Base-by-base conservation (phyloP, 2,329 filamentous ascomycete species). In the Periconia macrospinosa region DNA sequence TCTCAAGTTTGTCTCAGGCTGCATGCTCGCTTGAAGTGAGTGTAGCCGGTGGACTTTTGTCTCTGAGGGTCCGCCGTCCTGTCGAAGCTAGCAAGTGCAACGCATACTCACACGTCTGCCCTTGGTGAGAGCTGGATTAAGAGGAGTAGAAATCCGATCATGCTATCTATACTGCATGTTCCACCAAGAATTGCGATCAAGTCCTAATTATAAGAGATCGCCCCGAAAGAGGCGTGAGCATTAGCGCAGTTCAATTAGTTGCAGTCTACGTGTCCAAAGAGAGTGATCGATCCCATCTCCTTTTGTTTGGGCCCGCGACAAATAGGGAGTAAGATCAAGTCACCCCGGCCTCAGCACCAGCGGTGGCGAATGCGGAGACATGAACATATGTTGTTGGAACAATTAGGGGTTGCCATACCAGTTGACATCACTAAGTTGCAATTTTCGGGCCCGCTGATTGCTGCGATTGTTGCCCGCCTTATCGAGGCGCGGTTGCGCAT, bases 351-450 rank as follows among this genome's bases (percentile, higher is more conserved):
- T 10, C 48, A 47, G 51, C 27, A 41, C 19, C 30, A 44, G 53
- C 45, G 41, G 30, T 33, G 19, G 48, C 55, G 37, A 37, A 27
- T 44, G 45, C 56, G 41, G 40, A 47, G 45, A 45, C 50, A 47
- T 51, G 42, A 55, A 50, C 45, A 30, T 47, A 57, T 44, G 55
- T 50, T 62, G 54, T 47, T 50, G 54, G 55, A 61, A 60, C 56
- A 60, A 60, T 47, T 53, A 63, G 57, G 52, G 61, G 54, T 63
- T 59, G 41, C 49, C 80, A 79, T 93, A 97, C 94, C 94, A 99
- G 75, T 99, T 93, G 74, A 99, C 91, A 76, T 99, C 94, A 75
- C 91, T 96, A 55, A 97, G 84, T 73, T 97, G 93, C 56, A 99
- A 81, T 76, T 96, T 96, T 67, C 94, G 86, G 54, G 90, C 87